phyloP scores from a whole-genome alignment of 139 green algal genomes.

The Coccomyxa sp. region DNA sequence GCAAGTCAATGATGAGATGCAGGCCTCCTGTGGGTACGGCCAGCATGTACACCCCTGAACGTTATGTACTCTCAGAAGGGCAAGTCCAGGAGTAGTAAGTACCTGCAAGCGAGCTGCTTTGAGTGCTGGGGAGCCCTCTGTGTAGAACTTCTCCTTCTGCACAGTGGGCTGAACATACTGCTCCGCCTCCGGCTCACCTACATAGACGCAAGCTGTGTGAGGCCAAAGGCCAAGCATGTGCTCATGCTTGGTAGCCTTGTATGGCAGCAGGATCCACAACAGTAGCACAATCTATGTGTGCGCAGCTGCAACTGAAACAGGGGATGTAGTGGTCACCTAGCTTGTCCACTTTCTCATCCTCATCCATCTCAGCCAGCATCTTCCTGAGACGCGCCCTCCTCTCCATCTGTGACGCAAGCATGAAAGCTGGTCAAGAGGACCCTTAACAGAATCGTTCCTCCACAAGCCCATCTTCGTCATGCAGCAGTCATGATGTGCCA shows the following conservation, averaged over 20 bases:
- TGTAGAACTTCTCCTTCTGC: slow-evolving; percentile 87
- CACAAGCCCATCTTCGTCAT: neutral
- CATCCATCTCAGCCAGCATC: slow-evolving; percentile 69
- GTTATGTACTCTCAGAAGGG: no score
- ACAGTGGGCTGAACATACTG: slow-evolving; percentile 24
- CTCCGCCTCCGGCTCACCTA: slow-evolving; percentile 26
- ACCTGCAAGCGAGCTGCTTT: slow-evolving; percentile 33
- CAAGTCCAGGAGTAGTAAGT: neutral
- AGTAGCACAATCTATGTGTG: no score
- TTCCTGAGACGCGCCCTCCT: slow-evolving; percentile 81
- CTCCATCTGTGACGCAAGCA: slow-evolving; percentile 65
- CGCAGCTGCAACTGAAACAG: no score
- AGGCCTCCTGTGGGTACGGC: no score
- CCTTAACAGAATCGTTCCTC: no score
- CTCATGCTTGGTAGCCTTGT: no score
- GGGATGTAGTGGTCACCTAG: slow-evolving; percentile 10
- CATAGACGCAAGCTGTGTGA: neutral
- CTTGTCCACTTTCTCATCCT: slow-evolving; percentile 31
- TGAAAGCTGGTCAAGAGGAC: no score
- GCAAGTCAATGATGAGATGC: neutral
- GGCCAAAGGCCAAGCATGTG: neutral
- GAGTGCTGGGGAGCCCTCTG: slow-evolving; percentile 72
- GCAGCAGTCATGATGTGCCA: no score
- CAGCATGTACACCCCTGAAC: no score
- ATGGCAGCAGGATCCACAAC: neutral